A percentile compares a stretch with the other conserved stretches of the same genome.
Evolutionary conservation across 1,284 basidiomycete genomes (phyloP).

Genomic region (Cryptococcus neoformans): DNA sequence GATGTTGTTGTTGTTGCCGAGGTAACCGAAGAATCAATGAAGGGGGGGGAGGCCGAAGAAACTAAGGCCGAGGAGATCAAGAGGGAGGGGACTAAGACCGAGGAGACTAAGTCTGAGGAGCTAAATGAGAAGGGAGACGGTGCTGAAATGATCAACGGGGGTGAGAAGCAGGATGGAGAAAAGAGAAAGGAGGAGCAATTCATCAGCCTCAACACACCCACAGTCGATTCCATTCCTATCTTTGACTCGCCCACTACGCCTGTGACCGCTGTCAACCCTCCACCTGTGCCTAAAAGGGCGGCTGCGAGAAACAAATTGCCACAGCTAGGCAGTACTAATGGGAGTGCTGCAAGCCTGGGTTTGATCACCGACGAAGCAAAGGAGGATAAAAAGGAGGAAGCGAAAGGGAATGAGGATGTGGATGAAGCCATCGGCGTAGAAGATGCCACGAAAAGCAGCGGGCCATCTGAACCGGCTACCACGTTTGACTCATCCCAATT

Average conservation of each 20-base stretch:
- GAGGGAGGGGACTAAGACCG: background rate
- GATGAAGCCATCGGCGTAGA: background rate
- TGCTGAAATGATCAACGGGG: background rate
- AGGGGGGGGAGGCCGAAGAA: background rate
- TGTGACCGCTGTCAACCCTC: conserved; percentile 16
- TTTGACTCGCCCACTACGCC: background rate
- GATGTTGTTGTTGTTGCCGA: background rate
- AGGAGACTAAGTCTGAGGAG: conserved; percentile 2
- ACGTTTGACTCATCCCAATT: background rate
- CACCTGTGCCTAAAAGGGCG: conserved; percentile 32
- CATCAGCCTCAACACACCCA: background rate
- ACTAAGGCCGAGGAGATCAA: background rate
- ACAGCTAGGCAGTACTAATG: conserved; percentile 10
- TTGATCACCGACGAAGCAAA: background rate
- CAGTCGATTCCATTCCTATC: background rate
- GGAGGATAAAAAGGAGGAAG: background rate
- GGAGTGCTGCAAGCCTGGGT: conserved; percentile 1
- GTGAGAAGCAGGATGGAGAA: conserved; percentile 1
- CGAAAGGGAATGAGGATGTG: background rate
- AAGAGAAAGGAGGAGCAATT: conserved; percentile 4
- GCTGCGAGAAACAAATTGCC: conserved; percentile 22
- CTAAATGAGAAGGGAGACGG: background rate
- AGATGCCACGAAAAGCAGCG: background rate
- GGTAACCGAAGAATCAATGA: background rate
- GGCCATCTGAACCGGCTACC: background rate